Conservation (phyloP, 768 basidiomycete species). For the Kwoniella sp. region DNA sequence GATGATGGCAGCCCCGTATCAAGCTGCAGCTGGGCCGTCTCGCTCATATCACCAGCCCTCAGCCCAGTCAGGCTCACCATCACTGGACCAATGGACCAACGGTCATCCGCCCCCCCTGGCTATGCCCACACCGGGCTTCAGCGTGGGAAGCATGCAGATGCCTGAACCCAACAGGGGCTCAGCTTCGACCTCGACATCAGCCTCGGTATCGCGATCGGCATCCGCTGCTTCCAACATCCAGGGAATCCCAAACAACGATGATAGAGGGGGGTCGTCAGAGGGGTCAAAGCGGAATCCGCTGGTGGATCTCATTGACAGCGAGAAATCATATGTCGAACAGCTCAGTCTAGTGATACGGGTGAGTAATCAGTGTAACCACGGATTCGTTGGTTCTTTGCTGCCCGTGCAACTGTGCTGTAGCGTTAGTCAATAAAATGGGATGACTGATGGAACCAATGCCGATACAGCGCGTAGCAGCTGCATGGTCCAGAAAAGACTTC, state of each 20-base stretch:
- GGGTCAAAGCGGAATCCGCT: constrained; percentile 68
- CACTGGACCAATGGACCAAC: constrained; percentile 15
- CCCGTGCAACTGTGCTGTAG: too few species aligned
- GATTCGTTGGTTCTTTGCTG: not conserved
- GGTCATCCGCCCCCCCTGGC: not conserved
- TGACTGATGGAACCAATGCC: not conserved
- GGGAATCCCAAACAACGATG: constrained; percentile 1
- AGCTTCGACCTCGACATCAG: not conserved
- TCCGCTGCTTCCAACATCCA: constrained; percentile 6
- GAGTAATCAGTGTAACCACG: constrained; percentile 50
- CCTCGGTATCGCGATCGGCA: constrained; percentile 15
- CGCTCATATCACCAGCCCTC: constrained; percentile 14
- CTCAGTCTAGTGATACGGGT: constrained; percentile 89
- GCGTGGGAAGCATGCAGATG: constrained; percentile 19
- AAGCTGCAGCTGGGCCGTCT: constrained; percentile 29
- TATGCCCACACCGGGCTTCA: not conserved
- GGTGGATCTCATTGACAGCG: constrained; percentile 88
- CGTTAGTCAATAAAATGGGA: not conserved
- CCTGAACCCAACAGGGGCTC: constrained; percentile 21
- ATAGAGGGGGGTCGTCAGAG: constrained; percentile 16
- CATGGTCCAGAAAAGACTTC: constrained; percentile 93
- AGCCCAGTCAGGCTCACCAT: constrained; percentile 18
- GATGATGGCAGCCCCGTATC: constrained; percentile 21
- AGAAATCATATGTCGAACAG: constrained; percentile 87
- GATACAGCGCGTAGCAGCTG: constrained; percentile 86